These are phyloP conservation scores for Dendrobium officinale DNA, from an alignment of 106 monocot species.

Conservation along the genomic window DNA sequence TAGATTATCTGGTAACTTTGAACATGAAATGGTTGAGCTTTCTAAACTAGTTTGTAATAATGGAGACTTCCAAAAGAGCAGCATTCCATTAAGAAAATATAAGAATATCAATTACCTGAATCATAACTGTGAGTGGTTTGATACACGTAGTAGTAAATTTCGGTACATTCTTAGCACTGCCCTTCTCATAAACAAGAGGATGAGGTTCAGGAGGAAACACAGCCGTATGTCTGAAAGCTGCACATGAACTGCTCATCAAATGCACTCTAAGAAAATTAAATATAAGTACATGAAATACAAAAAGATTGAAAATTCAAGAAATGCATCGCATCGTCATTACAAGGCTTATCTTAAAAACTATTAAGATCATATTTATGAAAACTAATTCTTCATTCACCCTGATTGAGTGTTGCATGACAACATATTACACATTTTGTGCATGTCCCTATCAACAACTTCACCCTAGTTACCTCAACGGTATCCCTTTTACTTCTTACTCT, in stretches of 20 bases:
- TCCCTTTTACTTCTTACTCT: background rate
- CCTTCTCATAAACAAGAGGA: constrained; percentile 65
- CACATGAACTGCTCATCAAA: background rate
- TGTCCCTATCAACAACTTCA: background rate
- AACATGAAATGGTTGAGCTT: background rate
- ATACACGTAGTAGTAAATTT: constrained; percentile 58
- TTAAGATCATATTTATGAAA: background rate
- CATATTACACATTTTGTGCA: background rate
- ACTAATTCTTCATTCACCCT: background rate
- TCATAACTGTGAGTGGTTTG: constrained; percentile 74
- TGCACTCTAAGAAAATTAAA: background rate
- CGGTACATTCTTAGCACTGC: constrained; percentile 16
- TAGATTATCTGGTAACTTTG: background rate
- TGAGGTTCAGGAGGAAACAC: constrained; percentile 91
- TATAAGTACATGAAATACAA: background rate
- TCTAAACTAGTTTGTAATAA: background rate
- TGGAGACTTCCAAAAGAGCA: constrained; percentile 1
- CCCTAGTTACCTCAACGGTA: background rate
- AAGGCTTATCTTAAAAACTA: background rate
- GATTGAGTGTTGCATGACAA: background rate
- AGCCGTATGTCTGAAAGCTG: constrained; percentile 74
- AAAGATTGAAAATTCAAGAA: background rate
- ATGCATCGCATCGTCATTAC: background rate
- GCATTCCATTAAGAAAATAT: constrained; percentile 1
- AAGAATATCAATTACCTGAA: constrained; percentile 52